Evolutionary conservation across 1,139 yeast genomes (phyloP).

Genomic region (Pichia sp.): DNA sequence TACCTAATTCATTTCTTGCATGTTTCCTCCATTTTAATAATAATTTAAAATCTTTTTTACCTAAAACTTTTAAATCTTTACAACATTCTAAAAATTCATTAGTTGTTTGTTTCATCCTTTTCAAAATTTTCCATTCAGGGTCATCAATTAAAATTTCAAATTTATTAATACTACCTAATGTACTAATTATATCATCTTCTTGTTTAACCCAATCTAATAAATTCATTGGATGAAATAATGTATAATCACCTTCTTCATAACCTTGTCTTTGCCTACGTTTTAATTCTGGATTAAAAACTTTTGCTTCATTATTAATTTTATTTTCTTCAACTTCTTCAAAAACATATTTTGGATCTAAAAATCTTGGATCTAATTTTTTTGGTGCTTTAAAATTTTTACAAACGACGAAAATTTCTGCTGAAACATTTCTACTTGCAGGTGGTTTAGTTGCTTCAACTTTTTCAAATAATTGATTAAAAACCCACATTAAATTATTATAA

Average conservation of each 20-base stretch:
- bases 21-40: constrained; percentile 83
- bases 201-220: constrained; percentile 69
- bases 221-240: constrained; percentile 66
- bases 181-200: constrained; percentile 76
- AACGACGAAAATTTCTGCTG: constrained; percentile 97
- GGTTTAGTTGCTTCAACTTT: constrained; percentile 98
- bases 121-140: constrained; percentile 66
- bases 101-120: constrained; percentile 68
- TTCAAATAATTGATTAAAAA: constrained; percentile 88
- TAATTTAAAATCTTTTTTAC: constrained; percentile 83
- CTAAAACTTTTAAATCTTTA: constrained; percentile 86
- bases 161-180: constrained; percentile 66
- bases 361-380: constrained; percentile 84
- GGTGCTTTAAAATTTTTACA: constrained; percentile 97
- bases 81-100: constrained; percentile 75
- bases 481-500: constrained; percentile 95
- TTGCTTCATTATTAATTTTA: constrained; percentile 79
- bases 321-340: constrained; percentile 85
- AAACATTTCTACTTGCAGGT: constrained; percentile 96
- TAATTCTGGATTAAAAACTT: constrained; percentile 88
- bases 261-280: constrained; percentile 91
- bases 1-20: constrained; percentile 71
- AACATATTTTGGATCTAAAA: constrained; percentile 86
- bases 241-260: constrained; percentile 90
- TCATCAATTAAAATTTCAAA: constrained; percentile 57